Evolutionary conservation across 2,329 filamentous ascomycete species (phyloP).

Genomic region (Paecilomyces niveus): DNA sequence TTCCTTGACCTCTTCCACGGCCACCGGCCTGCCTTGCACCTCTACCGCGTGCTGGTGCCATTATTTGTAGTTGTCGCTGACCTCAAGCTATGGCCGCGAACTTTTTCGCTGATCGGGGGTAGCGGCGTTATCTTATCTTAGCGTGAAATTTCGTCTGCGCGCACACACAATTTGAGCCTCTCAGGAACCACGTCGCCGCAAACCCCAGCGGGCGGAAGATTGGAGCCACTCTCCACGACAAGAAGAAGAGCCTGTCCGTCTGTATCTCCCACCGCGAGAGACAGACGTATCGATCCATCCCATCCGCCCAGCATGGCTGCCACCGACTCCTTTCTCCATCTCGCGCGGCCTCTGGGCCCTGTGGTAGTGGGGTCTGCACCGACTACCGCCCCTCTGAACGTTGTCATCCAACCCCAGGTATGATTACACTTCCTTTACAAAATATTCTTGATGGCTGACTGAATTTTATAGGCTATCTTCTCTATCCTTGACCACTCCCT

Average conservation of each 20-base stretch:
- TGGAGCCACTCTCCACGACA: conserved; percentile 24
- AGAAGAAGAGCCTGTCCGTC: conserved; percentile 21
- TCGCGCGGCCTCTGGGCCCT: conserved; percentile 84
- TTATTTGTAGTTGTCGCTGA: conserved; percentile 9
- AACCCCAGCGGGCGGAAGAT: conserved; percentile 19
- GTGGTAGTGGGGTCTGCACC: conserved; percentile 70
- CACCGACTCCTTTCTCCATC: conserved; percentile 84
- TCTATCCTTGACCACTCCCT: conserved; percentile 80
- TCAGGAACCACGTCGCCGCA: conserved; percentile 12
- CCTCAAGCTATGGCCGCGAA: conserved; percentile 2
- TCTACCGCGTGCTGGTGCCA: conserved; percentile 22
- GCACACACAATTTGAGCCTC: conserved; percentile 35
- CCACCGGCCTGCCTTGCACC: conserved; percentile 20
- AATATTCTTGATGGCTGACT: conserved; percentile 9
- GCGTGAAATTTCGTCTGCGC: conserved; percentile 35
- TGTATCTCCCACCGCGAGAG: conserved; percentile 11
- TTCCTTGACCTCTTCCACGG: conserved; percentile 23
- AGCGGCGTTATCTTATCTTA: conserved; percentile 40
- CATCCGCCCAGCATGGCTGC: conserved; percentile 65
- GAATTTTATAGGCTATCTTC: conserved; percentile 50
- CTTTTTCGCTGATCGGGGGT: conserved; percentile 5
- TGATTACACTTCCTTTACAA: conserved; percentile 19
- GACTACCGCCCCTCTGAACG: conserved; percentile 83
- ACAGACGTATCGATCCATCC: conserved; percentile 9
- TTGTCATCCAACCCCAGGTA: conserved; percentile 94